Conservation (phyloP, 139 green algal genomes). For the Marvania coccoides region DNA sequence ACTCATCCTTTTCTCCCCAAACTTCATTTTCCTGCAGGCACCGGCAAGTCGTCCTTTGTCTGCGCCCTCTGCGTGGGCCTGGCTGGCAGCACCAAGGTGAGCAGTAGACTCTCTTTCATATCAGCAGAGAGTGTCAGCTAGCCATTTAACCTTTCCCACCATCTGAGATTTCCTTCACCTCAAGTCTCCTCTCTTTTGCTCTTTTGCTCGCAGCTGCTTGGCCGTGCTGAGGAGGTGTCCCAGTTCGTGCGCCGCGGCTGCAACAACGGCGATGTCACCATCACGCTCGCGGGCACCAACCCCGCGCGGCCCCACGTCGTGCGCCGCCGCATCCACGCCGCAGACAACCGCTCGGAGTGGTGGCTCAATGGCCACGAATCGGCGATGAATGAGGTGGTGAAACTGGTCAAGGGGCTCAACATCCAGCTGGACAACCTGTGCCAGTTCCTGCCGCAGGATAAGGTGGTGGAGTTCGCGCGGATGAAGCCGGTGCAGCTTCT, state of each 20-base stretch:
- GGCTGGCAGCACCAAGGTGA: slow-evolving; percentile 35
- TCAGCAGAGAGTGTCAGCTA: no score
- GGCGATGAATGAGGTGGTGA: slow-evolving; percentile 47
- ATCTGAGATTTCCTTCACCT: no score
- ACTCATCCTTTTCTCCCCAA: neutral
- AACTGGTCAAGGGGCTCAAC: slow-evolving; percentile 56
- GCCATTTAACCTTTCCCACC: no score
- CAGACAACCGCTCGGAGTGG: slow-evolving; percentile 50
- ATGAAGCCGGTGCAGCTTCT: slow-evolving; percentile 78
- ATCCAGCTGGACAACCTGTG: slow-evolving; percentile 98
- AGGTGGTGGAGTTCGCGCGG: slow-evolving; percentile 81
- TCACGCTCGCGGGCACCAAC: slow-evolving; percentile 55
- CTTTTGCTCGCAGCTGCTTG: slow-evolving; percentile 65
- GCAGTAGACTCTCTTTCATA: neutral
- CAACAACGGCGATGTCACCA: slow-evolving; percentile 45
- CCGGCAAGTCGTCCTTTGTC: slow-evolving; percentile 89
- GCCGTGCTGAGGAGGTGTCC: slow-evolving; percentile 63
- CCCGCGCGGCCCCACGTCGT: slow-evolving; percentile 30
- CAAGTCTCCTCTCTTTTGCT: no score
- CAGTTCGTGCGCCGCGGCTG: slow-evolving; percentile 71
- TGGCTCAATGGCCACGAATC: slow-evolving; percentile 35
- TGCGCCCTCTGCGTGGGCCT: slow-evolving; percentile 86
- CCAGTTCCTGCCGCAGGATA: slow-evolving; percentile 38
- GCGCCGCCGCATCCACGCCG: slow-evolving; percentile 16
- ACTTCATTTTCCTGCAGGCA: slow-evolving; percentile 35